These are phyloP conservation scores for Backusella luteola DNA, from an alignment of 192 early-diverging fungal species.

Conservation along the genomic window DNA sequence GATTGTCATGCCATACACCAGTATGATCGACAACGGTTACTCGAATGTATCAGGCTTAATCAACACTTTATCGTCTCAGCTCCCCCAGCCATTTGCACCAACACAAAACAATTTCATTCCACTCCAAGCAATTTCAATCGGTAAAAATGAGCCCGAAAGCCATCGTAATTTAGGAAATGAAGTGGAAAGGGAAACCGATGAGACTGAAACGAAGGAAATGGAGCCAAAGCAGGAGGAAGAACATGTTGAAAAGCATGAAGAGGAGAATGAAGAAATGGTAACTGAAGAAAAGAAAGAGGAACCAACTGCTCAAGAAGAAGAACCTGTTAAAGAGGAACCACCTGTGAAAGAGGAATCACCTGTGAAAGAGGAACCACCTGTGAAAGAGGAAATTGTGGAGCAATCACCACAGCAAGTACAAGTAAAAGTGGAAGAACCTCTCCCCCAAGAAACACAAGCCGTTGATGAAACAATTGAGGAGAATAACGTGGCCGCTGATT, in stretches of 20 bases:
- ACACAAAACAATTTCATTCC: not conserved
- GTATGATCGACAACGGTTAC: not conserved
- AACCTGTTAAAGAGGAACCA: not conserved
- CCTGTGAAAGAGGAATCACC: not conserved
- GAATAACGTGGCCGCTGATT: no score
- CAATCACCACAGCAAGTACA: no score
- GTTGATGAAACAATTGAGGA: not conserved
- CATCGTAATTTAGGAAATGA: no score
- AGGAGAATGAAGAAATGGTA: not conserved
- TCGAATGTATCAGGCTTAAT: not conserved
- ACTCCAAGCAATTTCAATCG: not conserved
- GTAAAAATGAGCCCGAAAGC: not conserved
- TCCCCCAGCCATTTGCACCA: not conserved
- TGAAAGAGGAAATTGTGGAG: not conserved
- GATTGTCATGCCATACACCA: conserved; percentile 15
- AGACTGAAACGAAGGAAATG: no score
- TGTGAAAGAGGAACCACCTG: not conserved
- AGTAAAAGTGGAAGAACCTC: not conserved
- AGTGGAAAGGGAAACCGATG: no score
- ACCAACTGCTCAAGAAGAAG: no score
- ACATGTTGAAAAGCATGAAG: not conserved
- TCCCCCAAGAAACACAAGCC: not conserved
- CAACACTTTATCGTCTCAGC: not conserved
- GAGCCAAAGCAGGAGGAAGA: no score
- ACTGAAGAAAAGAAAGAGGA: not conserved